Base-by-base conservation (phyloP, 495 filamentous ascomycete species). In the Extremus antarcticus region DNA sequence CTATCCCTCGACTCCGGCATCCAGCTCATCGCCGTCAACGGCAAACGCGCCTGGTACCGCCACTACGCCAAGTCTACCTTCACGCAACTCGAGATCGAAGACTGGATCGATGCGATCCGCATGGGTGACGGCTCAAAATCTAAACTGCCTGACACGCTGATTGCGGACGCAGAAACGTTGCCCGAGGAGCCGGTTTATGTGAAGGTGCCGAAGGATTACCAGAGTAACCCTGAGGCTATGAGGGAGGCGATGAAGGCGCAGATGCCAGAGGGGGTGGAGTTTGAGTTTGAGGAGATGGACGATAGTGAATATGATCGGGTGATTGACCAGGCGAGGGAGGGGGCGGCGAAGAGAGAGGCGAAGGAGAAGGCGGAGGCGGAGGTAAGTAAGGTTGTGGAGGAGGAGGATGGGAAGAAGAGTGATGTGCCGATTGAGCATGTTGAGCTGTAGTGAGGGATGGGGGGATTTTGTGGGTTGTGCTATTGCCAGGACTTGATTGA, bases 41-140 rank as follows among this genome's bases (percentile, higher is more conserved):
- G 80, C 9, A 83, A 87, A 59, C 76, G 89, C 35, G 80, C 81
- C 21, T 97, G 92, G 94, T 94, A 82, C 77, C 81, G 85, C 57
- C 80, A 76, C 38, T 94, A 84, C 61, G 70, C 75, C 35, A 25
- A 50, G 0, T 70, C 73, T 3, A 78, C 82, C 21, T 64, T 53
- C 87, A 81, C 56, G 74, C 73, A 11, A 65, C 76, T 74, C 29
- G 75, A 76, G 10, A 70, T 97, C 35, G 88, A 94, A 68, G 72
- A 74, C 51, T 97, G 90, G 90, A 76, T 97, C 57, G 92, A 98
- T 66, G 78, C 77, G 2, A 88, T 96, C 59, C 79, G 86, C 22
- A 73, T 98, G 65, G 88, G 90, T 45, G 94, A 95, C 61, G 85
- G 85, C 4, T 67, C 76, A 20, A 95, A 90, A 76, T 77, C 83